These are phyloP conservation scores for Simplicillium sp. DNA, from an alignment of 2,329 filamentous ascomycete species.

Conservation along the genomic window DNA sequence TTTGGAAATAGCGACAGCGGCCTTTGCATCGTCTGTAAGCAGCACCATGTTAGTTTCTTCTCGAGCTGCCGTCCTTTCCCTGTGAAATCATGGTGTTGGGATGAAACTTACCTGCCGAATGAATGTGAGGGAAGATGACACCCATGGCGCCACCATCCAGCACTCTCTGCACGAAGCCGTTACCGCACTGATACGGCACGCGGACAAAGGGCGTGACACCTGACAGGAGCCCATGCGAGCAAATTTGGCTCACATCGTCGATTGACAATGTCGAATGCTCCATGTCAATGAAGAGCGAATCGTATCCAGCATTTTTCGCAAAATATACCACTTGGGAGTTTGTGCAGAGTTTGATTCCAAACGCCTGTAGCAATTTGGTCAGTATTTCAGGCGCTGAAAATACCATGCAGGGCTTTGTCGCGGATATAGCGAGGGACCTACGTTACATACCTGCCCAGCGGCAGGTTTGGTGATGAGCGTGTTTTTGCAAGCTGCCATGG, in stretches of 20 bases:
- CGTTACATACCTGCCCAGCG: not conserved
- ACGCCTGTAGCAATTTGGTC: constrained; percentile 7
- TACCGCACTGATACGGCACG: constrained; percentile 21
- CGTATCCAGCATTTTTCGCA: constrained; percentile 20
- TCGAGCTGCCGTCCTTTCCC: not conserved
- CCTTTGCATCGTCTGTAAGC: constrained; percentile 7
- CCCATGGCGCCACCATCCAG: constrained; percentile 22
- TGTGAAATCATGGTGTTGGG: not conserved
- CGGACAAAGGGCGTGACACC: constrained; percentile 22
- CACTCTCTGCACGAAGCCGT: constrained; percentile 21
- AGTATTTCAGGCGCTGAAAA: not conserved
- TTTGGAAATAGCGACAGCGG: constrained; percentile 11
- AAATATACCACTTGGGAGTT: constrained; percentile 19
- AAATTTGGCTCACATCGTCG: constrained; percentile 18
- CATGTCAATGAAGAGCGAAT: constrained; percentile 27
- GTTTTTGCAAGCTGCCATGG: not conserved
- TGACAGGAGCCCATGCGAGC: constrained; percentile 13
- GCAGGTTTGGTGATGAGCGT: not conserved
- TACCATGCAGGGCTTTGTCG: too few species aligned
- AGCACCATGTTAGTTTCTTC: not conserved
- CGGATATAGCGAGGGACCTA: not conserved
- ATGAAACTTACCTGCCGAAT: constrained; percentile 7
- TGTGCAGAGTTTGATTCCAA: constrained; percentile 19
- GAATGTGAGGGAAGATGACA: constrained; percentile 19
- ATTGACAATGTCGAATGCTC: constrained; percentile 23